Evolutionary conservation across 2,329 filamentous ascomycete genomes (phyloP).

Genomic region (Trichocomaceae sp.): DNA sequence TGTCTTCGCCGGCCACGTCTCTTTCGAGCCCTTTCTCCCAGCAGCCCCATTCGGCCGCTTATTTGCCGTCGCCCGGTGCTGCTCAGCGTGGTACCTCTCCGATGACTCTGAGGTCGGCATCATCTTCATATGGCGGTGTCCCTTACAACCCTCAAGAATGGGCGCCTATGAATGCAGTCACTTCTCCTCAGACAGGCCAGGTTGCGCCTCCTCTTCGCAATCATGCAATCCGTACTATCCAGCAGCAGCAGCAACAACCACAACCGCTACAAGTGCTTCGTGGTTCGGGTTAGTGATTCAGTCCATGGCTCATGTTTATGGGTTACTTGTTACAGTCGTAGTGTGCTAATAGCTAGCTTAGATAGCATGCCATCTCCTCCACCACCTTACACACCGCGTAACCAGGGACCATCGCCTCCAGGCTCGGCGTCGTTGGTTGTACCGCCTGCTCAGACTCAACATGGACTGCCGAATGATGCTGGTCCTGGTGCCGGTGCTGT

Average conservation of each 20-base stretch:
- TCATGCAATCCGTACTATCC: constrained; percentile 24
- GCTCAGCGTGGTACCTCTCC: constrained; percentile 34
- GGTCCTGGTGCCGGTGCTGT: constrained; percentile 10
- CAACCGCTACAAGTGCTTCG: constrained; percentile 19
- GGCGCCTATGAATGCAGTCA: constrained; percentile 34
- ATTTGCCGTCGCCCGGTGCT: constrained; percentile 31
- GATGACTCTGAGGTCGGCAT: constrained; percentile 36
- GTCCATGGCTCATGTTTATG: not conserved
- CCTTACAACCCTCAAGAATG: constrained; percentile 47
- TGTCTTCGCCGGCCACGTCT: constrained; percentile 39
- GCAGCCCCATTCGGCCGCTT: constrained; percentile 30
- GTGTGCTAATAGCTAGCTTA: constrained; percentile 15
- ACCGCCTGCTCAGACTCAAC: constrained; percentile 20
- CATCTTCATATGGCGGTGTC: constrained; percentile 34
- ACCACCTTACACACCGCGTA: constrained; percentile 35
- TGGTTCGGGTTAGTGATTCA: constrained; percentile 27
- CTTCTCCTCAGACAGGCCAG: constrained; percentile 21
- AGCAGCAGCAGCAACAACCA: constrained; percentile 23
- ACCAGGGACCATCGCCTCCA: constrained; percentile 17
- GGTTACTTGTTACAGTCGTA: not conserved
- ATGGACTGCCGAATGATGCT: constrained; percentile 6
- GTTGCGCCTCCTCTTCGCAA: constrained; percentile 24
- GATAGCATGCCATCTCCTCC: constrained; percentile 30
- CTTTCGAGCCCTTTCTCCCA: constrained; percentile 40
- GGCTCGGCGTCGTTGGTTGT: constrained; percentile 17